Base-by-base conservation (phyloP, 2,329 filamentous ascomycete species). In the Nigrospora sphaerica region DNA sequence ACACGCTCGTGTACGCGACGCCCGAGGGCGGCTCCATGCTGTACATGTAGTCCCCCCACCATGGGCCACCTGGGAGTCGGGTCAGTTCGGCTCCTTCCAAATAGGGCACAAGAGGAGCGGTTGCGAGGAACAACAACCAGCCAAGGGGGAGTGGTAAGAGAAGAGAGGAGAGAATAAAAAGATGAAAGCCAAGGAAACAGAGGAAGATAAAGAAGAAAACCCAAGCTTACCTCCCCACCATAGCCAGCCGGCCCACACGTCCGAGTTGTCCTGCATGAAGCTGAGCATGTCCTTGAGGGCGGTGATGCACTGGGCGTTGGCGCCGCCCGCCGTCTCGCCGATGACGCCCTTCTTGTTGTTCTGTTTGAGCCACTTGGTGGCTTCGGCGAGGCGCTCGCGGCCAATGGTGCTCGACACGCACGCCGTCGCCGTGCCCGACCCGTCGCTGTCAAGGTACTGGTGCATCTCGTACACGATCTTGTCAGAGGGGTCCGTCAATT, bases 401-500 rank as follows among this genome's bases (percentile, higher is more conserved):
- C 76, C 76, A 49, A 79, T 71, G 16, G 69, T 72, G 42, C 56
- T 52, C 43, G 66, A 74, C 9, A 77, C 74, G 50, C 77, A 80
- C 11, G 56, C 53, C 13, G 62, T 52, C 3, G 60, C 60, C 3
- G 75, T 78, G n/a, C 76, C 76, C 4, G 75, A 78, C 32, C 68
- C 67, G 57, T 80, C 76, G 2, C 58, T 54, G 61, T 80, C 76
- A 18, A 80, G 73, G 60, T 80, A 80, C 65, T 80, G 76, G 62
- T 80, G 76, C 75, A 80, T 79, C 65, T 80, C 70, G 57, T 75
- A 78, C 52, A 78, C 60, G 48, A 78, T 57, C 61, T 77, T 75
- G 60, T 73, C 60, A 42, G 67, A 54, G 1, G 74, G 71, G 48
- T 79, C 76, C 1, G 64, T 71, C 36, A 80, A 62, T 12, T 62